A percentile compares a stretch with the other conserved stretches of the same genome.
Evolutionary conservation across 805 yeast genomes (phyloP).

Genomic region (Metahyphopichia silvanorum): DNA sequence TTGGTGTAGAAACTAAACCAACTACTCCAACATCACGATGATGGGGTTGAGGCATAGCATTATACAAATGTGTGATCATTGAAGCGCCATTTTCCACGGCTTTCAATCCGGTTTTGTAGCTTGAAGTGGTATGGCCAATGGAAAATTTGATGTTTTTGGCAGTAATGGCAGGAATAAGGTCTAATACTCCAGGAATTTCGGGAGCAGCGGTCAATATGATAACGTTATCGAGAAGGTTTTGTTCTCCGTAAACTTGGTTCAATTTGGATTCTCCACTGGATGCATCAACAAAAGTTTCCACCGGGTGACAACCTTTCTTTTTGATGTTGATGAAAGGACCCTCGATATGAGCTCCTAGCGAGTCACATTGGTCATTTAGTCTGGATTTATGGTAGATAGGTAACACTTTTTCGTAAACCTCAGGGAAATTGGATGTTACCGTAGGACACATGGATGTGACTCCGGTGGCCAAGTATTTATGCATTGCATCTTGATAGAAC

Average conservation of each 20-base stretch:
- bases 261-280: conserved; percentile 25
- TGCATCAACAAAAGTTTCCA: conserved; percentile 41
- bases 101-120: conserved; percentile 31
- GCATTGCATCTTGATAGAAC: conserved; percentile 43
- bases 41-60: conserved; percentile 62
- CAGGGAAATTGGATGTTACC: conserved; percentile 48
- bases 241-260: conserved; percentile 33
- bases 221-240: conserved; percentile 30
- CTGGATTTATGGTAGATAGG: conserved; percentile 40
- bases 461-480: conserved; percentile 47
- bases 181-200: conserved; percentile 45
- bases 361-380: conserved; percentile 32
- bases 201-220: conserved; percentile 52
- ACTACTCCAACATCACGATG: conserved; percentile 57
- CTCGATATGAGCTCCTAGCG: conserved; percentile 58
- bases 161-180: conserved; percentile 34
- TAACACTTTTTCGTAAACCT: conserved; percentile 46
- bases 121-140: conserved; percentile 47
- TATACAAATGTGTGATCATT: conserved; percentile 61
- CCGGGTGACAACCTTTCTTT: conserved; percentile 52
- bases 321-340: conserved; percentile 53
- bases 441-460: conserved; percentile 58
- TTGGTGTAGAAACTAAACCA: conserved; percentile 41
- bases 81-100: conserved; percentile 52
- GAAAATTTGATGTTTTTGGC: conserved; percentile 36